Evolutionary conservation across 768 basidiomycete genomes (phyloP), one percentile per base, ranked within the genome.

Genomic region (Boletus tomentosulus): DNA sequence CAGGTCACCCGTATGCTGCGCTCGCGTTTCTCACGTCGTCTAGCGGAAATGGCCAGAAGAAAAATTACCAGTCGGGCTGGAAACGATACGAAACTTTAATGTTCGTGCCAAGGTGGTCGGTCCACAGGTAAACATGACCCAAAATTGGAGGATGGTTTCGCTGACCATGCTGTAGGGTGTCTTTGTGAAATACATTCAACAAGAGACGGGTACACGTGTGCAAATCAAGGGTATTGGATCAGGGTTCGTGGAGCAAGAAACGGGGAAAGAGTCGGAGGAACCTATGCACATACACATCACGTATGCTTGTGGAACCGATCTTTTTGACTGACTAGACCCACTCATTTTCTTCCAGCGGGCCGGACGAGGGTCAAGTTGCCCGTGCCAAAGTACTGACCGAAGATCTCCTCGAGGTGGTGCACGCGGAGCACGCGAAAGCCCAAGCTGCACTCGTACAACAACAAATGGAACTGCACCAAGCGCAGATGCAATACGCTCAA

Each of bases 1-100:
- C 27, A 22, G 9, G 28, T 19, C n/a, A 25, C 10, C 15, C 25
- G 12, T 25, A 53, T 19, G 28, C 19, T 30, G 1, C 39, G 12
- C 19, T 46, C 19, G 11, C 13, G 16, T 53, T 19, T 42, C 62
- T 65, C 54, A 65, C 39, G 0, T 48, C 39, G 16, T 60, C 35
- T 63, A 93, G 89, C 80, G 92, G 51, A 97, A 96, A 83, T 98
- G 96, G 96, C 94, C 95, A 2, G 96, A 98, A 69, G 94, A 95
- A 71, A 98, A 97, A 71, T 73, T 98, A 9, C 86, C 85, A 0
- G 91, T 99, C 38, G 87, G 85, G 4, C 68, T 99, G 50, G 95
- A 98, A 15, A 86, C 85, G 50, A 83, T 98, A 62, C 81, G 96
- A 48, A 98, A 98, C 71, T 99, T 99, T 73, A 98, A 99, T 70